Evolutionary conservation across 352 stramenopile species (phyloP), one percentile per base, ranked within the genome.

Genomic region (Pseudoperonospora humuli): DNA sequence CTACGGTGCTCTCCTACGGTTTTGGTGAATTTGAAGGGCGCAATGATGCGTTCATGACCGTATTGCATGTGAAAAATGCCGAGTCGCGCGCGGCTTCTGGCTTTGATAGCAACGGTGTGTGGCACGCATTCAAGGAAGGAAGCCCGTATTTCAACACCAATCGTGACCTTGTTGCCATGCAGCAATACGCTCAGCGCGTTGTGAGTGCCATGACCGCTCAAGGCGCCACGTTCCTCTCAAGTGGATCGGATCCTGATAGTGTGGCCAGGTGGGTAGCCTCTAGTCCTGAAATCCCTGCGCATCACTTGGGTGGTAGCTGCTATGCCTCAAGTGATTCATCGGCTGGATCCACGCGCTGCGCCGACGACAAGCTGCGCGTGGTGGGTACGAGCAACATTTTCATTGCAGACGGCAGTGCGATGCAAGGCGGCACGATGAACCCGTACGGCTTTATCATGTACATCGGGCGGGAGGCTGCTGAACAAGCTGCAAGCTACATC

Each of bases 391-490:
- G 35, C 45, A 87, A 90, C 57, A 57, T 86, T 17, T 87, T 82
- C 34, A 54, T 90, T 11, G 62, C 53, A 1, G 75, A 90, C 33
- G 74, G 56, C 4, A 79, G 57, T 17, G 56, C 69, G 8, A 83
- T 83, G 74, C 55, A 57, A 6, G 73, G 82, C 6, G 78, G 74
- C 7, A 86, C 75, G 0, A 63, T 75, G 18, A 86, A 82, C 48
- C 75, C 73, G 42, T 86, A 81, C 48, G 74, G 64, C 11, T 86
- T 85, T 37, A 59, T 86, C 42, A 88, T 82, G 73, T 84, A 91
- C 55, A 64, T 75, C 9, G 75, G 75, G 2, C 55, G 61, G 4
- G 68, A 86, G 31, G 70, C 63, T 17, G 75, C 49, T 3, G 54
- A 50, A 11, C 63, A 75, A 33, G 69, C 67, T 41, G 41, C 67